Percentiles rank a stretch among this genome's conserved stretches.
Evolutionary conservation across 108 stramenopile species (phyloP).

Genomic region (Stephanodiscus triporus): DNA sequence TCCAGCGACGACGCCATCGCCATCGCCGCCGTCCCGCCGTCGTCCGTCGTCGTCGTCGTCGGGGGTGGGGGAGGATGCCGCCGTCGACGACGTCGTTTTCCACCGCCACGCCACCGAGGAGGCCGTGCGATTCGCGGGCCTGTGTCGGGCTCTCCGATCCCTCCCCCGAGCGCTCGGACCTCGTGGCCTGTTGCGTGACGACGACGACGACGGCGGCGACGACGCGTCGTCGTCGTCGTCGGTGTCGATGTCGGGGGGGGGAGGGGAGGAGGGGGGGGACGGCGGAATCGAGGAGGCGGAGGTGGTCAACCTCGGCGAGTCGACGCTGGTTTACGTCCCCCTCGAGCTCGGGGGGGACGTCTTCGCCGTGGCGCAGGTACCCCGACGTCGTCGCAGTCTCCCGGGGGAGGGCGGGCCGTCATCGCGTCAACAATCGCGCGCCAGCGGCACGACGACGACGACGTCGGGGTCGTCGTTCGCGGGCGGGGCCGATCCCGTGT

Average conservation of each 20-base stretch:
- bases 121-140: conserved; percentile 65
- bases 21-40: not conserved
- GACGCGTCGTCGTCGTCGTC: too few species aligned
- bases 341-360: conserved; percentile 58
- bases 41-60: not conserved
- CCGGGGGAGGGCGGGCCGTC: too few species aligned
- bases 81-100: too few species aligned
- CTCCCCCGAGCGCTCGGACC: conserved; percentile 55
- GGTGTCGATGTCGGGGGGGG: not conserved
- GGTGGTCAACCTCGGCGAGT: conserved; percentile 58
- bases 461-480: conserved; percentile 29
- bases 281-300: conserved; percentile 39
- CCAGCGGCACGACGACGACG: too few species aligned
- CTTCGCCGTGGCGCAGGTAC: conserved; percentile 50
- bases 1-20: conserved; percentile 1
- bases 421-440: too few species aligned
- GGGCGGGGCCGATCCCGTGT: conserved; percentile 60
- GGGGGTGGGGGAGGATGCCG: not conserved
- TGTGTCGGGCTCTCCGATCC: conserved; percentile 64
- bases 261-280: conserved; percentile 11
- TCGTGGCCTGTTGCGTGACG: not conserved
- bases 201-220: conserved; percentile 5
- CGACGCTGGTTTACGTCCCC: conserved; percentile 68
- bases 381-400: conserved; percentile 25
- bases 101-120: conserved; percentile 53